Evolutionary conservation across 2,329 filamentous ascomycete species (phyloP), one percentile per base, ranked within the genome.

Genomic region (Microdochium trichocladiopsis): DNA sequence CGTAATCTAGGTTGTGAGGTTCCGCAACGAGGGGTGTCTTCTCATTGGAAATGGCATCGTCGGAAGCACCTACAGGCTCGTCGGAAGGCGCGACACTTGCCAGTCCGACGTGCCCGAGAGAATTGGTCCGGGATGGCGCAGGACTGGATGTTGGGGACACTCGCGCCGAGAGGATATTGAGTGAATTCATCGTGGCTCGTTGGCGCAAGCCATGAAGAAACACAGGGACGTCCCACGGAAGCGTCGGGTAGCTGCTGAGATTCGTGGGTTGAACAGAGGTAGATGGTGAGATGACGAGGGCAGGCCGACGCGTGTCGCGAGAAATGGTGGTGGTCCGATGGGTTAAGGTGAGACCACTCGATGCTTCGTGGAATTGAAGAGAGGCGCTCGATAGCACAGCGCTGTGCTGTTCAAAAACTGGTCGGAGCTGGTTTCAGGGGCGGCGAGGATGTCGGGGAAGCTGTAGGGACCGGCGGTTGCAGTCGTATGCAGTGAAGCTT

Each of bases 101-200:
- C 48, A 79, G 64, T 56, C 74, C 72, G 55, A 82, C 68, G 55
- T 76, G 77, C 60, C 73, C 74, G 62, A 83, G 72, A 25, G 82
- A 85, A 67, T 83, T 84, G 56, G 80, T 79, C 66, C 82, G 77
- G 53, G 82, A 78, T 52, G 80, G 76, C 47, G 69, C 66, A 31
- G 80, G 76, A 60, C 75, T 82, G 54, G 80, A 72, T 51, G 81
- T 69, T 59, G 82, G 80, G 61, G 83, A 84, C 68, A 92, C 88
- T 74, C 88, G 86, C 69, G 89, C 84, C 65, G 90, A 94, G 69
- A 96, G 83, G 70, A 96, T 90, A 75, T 94, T 95, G 77, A 96
- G 79, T 64, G 92, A 95, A 84, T 96, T 96, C 93, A 96, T 96
- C 74, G 80, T 88, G 77, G 70, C 62, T 66, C 61, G 62, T 69